A percentile compares a stretch with the other conserved stretches of the same genome.
These are phyloP conservation scores for Chaetomium fimeti DNA, from an alignment of 495 filamentous ascomycete genomes.

Conservation along the genomic window DNA sequence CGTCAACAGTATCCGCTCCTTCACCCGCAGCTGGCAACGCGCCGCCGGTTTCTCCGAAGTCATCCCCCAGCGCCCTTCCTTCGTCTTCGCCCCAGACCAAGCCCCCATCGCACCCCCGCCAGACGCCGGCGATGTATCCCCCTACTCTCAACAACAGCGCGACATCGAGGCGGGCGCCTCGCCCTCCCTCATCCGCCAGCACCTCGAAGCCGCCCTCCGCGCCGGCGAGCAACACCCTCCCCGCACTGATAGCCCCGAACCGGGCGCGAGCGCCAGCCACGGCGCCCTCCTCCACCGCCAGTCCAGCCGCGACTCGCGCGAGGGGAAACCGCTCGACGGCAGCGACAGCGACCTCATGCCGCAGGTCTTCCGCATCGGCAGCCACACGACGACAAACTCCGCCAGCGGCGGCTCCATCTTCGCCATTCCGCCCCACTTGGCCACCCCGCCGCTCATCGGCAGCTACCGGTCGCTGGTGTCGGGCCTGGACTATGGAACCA, in stretches of 20 bases:
- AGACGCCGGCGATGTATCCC: conserved; percentile 32
- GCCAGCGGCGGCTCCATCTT: conserved; percentile 52
- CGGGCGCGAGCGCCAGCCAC: conserved; percentile 26
- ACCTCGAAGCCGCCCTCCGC: conserved; percentile 36
- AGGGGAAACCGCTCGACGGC: conserved; percentile 40
- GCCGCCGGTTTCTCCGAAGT: conserved; percentile 87
- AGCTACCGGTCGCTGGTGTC: conserved; percentile 58
- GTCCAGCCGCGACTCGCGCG: conserved; percentile 36
- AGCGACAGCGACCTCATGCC: conserved; percentile 32
- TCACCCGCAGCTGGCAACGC: conserved; percentile 90
- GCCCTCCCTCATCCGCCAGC: conserved; percentile 43
- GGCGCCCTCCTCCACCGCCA: conserved; percentile 7
- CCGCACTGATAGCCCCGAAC: conserved; percentile 28
- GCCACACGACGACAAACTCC: conserved; percentile 26
- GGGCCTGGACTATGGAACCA: conserved; percentile 65
- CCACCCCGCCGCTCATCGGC: conserved; percentile 58
- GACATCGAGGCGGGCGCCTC: conserved; percentile 38
- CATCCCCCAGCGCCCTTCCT: conserved; percentile 69
- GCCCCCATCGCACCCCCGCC: conserved; percentile 29
- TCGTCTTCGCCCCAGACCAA: conserved; percentile 57
- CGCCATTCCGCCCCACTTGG: conserved; percentile 60
- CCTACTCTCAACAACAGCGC: conserved; percentile 33
- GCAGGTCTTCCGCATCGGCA: conserved; percentile 37
- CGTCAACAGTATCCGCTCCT: conserved; percentile 91
- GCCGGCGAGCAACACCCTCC: conserved; percentile 25